phyloP scores from a whole-genome alignment of 306 rosid species.

The Vicia villosa region DNA sequence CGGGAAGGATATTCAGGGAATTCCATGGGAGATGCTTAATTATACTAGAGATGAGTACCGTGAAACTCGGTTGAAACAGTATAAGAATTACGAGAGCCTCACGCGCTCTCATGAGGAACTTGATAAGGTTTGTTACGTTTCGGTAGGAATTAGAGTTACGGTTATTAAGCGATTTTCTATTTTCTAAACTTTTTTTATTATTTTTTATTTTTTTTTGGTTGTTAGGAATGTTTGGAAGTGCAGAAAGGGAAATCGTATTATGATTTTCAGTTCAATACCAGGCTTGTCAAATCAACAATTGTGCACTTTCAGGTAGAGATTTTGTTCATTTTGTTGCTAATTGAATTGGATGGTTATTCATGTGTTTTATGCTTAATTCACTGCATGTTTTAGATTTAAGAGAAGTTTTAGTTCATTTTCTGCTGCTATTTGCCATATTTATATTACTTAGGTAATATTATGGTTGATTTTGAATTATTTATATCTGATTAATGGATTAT shows the following conservation, averaged over 20 bases:
- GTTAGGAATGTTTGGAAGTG: conserved; percentile 73
- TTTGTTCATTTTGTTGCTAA: background rate
- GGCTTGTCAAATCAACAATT: conserved; percentile 87
- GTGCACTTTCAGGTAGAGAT: conserved; percentile 91
- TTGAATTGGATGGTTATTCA: conserved; percentile 6
- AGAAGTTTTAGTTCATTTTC: conserved; percentile 1
- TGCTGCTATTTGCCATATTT: conserved; percentile 10
- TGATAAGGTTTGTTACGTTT: conserved; percentile 50
- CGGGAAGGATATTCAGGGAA: conserved; percentile 94
- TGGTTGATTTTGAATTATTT: conserved; percentile 5
- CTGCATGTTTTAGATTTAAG: background rate
- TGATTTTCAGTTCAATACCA: conserved; percentile 90
- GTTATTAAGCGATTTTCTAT: background rate
- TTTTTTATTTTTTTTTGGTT: background rate
- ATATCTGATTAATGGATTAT: conserved; percentile 14
- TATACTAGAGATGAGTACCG: conserved; percentile 75
- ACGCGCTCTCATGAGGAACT: conserved; percentile 57
- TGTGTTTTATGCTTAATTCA: background rate
- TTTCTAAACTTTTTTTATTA: background rate
- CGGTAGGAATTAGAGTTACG: background rate
- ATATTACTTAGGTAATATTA: background rate
- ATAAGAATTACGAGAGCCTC: conserved; percentile 76
- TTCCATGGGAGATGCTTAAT: conserved; percentile 90
- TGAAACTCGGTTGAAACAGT: conserved; percentile 72
- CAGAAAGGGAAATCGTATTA: conserved; percentile 66